These are phyloP conservation scores for Bruguiera hainesii DNA, from an alignment of 441 rosid genomes.

Conservation along the genomic window DNA sequence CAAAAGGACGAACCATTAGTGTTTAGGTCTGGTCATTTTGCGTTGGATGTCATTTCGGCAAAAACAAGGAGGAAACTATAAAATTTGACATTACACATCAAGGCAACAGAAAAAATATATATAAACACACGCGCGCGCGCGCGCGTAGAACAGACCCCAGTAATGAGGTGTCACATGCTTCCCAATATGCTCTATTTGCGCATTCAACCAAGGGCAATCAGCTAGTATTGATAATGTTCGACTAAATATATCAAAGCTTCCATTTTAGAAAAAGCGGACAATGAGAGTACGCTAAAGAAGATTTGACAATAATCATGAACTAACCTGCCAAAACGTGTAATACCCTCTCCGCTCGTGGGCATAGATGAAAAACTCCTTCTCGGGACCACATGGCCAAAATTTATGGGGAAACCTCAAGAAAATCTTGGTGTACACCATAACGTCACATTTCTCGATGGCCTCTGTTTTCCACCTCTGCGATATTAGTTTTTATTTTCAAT, in stretches of 20 bases:
- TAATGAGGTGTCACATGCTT: too few species aligned
- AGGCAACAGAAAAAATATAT: too few species aligned
- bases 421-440: slow-evolving; percentile 96
- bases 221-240: too few species aligned
- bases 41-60: too few species aligned
- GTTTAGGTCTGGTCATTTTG: background rate
- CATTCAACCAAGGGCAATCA: too few species aligned
- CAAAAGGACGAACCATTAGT: slow-evolving; percentile 5
- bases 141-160: too few species aligned
- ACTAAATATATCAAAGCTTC: too few species aligned
- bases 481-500: slow-evolving; percentile 14
- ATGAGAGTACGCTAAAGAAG: background rate
- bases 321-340: slow-evolving; percentile 99
- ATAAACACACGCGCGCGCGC: too few species aligned
- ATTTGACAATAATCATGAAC: slow-evolving; percentile 12
- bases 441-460: slow-evolving; percentile 82
- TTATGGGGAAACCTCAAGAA: slow-evolving; percentile 82
- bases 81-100: too few species aligned
- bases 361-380: slow-evolving; percentile 90
- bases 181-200: too few species aligned
- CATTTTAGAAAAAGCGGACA: background rate
- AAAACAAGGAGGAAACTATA: too few species aligned
- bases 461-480: slow-evolving; percentile 95
- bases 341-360: slow-evolving; percentile 97
- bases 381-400: slow-evolving; percentile 91